Conservation (phyloP, 306 rosid genomes). For the Heteromeles arbutifolia region DNA sequence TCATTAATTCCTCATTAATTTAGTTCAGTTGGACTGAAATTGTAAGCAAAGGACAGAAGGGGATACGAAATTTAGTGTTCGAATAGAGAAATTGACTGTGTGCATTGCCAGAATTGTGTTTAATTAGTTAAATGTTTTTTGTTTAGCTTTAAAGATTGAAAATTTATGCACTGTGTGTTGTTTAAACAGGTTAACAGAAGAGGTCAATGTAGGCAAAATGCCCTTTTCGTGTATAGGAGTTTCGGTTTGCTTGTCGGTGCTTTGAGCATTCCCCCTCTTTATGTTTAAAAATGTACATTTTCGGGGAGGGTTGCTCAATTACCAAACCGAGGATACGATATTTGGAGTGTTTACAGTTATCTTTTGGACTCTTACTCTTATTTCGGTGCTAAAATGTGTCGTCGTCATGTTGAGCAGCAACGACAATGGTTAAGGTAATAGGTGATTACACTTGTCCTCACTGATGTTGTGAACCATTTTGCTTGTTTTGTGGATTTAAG, state of each 20-base stretch:
- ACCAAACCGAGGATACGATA: constrained; percentile 58
- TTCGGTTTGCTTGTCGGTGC: constrained; percentile 68
- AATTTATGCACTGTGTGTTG: neutral
- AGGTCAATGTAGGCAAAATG: constrained; percentile 27
- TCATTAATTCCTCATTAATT: neutral
- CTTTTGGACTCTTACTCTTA: constrained; percentile 65
- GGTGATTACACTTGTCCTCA: constrained; percentile 1
- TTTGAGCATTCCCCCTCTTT: constrained; percentile 68
- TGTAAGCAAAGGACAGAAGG: neutral
- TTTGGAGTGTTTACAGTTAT: constrained; percentile 71
- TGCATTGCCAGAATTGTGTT: neutral
- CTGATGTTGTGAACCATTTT: constrained; percentile 2
- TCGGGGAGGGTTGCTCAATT: constrained; percentile 45
- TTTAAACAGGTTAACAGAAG: constrained; percentile 46
- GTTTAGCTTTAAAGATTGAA: neutral
- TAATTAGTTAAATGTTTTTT: neutral
- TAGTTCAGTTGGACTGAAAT: neutral
- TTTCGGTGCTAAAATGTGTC: constrained; percentile 58
- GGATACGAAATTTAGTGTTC: neutral
- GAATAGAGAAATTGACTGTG: constrained; percentile 6
- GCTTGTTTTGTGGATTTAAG: neutral
- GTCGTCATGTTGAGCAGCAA: constrained; percentile 46
- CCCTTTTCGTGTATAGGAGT: constrained; percentile 58
- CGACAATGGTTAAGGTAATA: constrained; percentile 80
- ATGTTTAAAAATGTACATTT: constrained; percentile 60